phyloP scores from a whole-genome alignment of 345 rosid genomes.

The Citrus cavaleriei region DNA sequence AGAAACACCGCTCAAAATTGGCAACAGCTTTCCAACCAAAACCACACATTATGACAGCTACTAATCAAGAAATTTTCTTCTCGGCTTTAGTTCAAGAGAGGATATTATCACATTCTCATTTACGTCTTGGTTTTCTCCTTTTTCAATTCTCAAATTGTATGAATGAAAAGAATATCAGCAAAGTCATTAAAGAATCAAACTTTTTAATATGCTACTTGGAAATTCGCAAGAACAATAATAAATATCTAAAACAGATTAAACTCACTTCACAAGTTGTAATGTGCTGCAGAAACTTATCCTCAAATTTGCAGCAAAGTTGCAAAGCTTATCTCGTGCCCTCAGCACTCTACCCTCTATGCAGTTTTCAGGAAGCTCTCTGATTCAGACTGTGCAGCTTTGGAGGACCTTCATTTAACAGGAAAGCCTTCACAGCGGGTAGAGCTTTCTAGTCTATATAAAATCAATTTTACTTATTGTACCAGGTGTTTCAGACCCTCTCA shows the following conservation, averaged over 20 bases:
- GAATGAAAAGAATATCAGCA: neutral
- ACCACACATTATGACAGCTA: no score
- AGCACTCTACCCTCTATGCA: conserved; percentile 47
- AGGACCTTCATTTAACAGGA: no score
- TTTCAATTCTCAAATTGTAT: neutral
- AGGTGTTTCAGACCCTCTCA: no score
- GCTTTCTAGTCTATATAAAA: no score
- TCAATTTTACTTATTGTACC: no score
- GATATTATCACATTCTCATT: neutral
- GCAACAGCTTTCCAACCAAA: no score
- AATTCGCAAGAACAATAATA: no score
- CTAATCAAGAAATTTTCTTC: neutral
- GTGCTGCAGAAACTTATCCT: conserved; percentile 85
- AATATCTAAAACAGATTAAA: neutral
- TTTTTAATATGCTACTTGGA: neutral
- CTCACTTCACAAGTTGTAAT: conserved; percentile 91
- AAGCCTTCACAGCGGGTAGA: no score
- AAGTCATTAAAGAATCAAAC: neutral
- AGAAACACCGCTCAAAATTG: no score
- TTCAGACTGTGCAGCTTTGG: no score
- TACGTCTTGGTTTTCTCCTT: neutral
- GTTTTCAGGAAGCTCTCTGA: no score
- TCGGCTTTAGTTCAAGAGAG: no score
- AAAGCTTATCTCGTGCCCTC: conserved; percentile 96
- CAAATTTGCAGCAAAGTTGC: conserved; percentile 95